Base-by-base conservation (phyloP, 2,329 filamentous ascomycete genomes). In the Ascochyta viciae-villosae region DNA sequence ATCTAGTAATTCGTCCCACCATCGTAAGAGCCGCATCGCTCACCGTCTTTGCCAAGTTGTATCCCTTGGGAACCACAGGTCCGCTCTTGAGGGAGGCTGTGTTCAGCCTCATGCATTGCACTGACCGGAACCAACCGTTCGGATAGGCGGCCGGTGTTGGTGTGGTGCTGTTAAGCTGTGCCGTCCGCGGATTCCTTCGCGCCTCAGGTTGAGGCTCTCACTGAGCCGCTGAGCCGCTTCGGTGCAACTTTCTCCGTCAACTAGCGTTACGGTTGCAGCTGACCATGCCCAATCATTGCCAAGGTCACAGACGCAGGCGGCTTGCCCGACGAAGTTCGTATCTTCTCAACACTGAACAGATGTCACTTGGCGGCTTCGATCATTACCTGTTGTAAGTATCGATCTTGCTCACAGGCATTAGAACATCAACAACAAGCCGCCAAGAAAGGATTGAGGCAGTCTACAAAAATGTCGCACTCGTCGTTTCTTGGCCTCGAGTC, bases 11-110 rank as follows among this genome's bases (percentile, higher is more conserved):
- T 35, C 13, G 49, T 45, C 40, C 48, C 54, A 57, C 49, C 23
- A 49, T 49, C 39, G 39, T 45, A 49, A 49, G 53, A 52, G 49
- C 44, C 44, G 49, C 49, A 52, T 49, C 48, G 44, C 54, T 52
- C 54, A 53, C 54, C 54, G 44, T 44, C 50, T 52, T 37, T 57
- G 54, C 44, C 54, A 57, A 57, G 49, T 56, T 10, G 27, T 38
- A 42, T 47, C 16, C 31, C 53, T 56, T 56, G 47, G 53, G 53
- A 56, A 56, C 53, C 22, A 47, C 22, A 41, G 12, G 13, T 35
- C 38, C 31, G 26, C 39, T 27, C 27, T 33, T 26, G 15, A 51
- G 19, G 15, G 31, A 47, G 42, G 37, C 42, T 34, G 46, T 27
- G 43, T 31, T 42, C 33, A 56, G 47, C 48, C 53, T 51, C 42